Base-by-base conservation (phyloP, 1,284 basidiomycete genomes). In the Inonotus obliquus region DNA sequence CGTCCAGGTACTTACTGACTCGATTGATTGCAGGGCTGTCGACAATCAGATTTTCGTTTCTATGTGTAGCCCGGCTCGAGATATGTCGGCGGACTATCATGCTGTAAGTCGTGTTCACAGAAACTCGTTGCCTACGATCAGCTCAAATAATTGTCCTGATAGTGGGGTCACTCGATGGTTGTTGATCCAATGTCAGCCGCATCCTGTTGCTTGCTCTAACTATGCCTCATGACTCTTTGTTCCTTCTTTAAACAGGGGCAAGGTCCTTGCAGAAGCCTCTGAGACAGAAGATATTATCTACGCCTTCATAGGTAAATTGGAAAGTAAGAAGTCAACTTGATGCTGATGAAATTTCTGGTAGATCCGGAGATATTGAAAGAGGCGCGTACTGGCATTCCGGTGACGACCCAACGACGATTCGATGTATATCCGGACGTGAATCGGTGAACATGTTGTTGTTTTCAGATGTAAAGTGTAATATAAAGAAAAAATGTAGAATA, bases 41-140 rank as follows among this genome's bases (percentile, higher is more conserved):
- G 96, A 99, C 72, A 98, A 99, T 70, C 96, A 99, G 75, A 85
- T 98, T 21, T 99, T 87, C 76, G 87, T 97, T 65, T 84, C 92
- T 1, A 96, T 96, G 89, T 98, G 95, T 74, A 98, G 95, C 65
- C 95, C 96, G 35, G 95, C 97, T 1, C 84, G 96, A 39, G 91
- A 97, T 67, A 73, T 89, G 61, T 84, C 79, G 14, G 89, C 92
- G 32, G 81, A 78, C 19, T 96, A 96, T 72, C 92, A 96, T 72
- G 93, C 94, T 63, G 92, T 94, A 67, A 69, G 90, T 45, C 1
- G n/a, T 44, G 23, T 27, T 1, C 32, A 7, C 13, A 60, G 17
- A 39, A 52, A 21, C 17, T 52, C 41, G 7, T 11, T 44, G 41
- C n/a, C 41, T n/a, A n/a, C n/a, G 7, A 11, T 44, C 29, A 37